phyloP scores from a whole-genome alignment of 1,284 basidiomycete genomes.

The Cutaneotrichosporon mucoides region DNA sequence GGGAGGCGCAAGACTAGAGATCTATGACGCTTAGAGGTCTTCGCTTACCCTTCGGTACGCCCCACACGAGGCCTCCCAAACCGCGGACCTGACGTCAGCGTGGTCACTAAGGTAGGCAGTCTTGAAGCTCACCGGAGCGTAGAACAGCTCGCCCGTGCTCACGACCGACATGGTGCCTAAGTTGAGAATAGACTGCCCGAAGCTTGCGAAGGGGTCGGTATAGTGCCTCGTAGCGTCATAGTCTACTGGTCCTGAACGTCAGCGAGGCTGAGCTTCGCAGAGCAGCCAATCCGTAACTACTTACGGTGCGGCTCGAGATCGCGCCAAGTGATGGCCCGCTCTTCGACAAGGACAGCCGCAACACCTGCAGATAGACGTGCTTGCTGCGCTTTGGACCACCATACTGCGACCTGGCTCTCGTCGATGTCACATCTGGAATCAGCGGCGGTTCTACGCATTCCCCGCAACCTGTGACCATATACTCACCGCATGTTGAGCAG shows the following conservation, averaged over 20 bases:
- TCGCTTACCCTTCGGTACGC: constrained; percentile 42
- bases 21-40: no score
- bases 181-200: constrained; percentile 55
- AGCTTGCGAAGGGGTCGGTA: constrained; percentile 21
- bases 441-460: background rate
- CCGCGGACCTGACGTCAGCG: constrained; percentile 42
- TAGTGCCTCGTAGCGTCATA: constrained; percentile 49
- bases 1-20: no score
- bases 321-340: constrained; percentile 51
- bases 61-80: constrained; percentile 53
- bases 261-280: background rate
- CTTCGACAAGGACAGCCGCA: constrained; percentile 55
- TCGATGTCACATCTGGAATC: constrained; percentile 56
- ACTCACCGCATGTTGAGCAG: constrained; percentile 57
- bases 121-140: constrained; percentile 42
- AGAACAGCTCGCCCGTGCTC: constrained; percentile 54
- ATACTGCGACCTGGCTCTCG: constrained; percentile 54
- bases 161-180: constrained; percentile 53
- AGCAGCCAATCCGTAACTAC: background rate
- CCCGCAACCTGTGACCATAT: background rate
- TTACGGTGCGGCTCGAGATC: constrained; percentile 55
- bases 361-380: constrained; percentile 57
- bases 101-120: constrained; percentile 11
- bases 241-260: constrained; percentile 54
- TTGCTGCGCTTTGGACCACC: constrained; percentile 58